These are phyloP conservation scores for Xerocomellus amylosporus DNA, from an alignment of 768 basidiomycete species.

Conservation along the genomic window DNA sequence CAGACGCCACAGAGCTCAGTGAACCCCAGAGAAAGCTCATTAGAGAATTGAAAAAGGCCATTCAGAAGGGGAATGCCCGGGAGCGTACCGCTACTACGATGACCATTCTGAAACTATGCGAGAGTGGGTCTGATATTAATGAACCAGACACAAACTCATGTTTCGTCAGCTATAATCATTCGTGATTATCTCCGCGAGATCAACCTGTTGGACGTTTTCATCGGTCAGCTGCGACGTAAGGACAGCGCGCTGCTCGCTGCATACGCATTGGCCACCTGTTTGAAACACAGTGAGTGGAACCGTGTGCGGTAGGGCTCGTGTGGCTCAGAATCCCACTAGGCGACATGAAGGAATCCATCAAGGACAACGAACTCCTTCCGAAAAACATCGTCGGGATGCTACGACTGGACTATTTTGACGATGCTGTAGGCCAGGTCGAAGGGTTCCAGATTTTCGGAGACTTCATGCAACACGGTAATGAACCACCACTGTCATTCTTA, in stretches of 20 bases:
- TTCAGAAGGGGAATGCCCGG: neutral
- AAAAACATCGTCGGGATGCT: conserved; percentile 24
- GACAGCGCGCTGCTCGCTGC: conserved; percentile 19
- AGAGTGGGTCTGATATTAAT: conserved; percentile 8
- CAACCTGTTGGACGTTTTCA: conserved; percentile 6
- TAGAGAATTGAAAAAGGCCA: conserved; percentile 2
- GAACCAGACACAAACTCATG: neutral
- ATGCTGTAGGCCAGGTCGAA: conserved; percentile 22
- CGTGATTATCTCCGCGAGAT: conserved; percentile 9
- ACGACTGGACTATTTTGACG: conserved; percentile 24
- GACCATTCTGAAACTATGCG: conserved; percentile 20
- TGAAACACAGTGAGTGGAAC: conserved; percentile 15
- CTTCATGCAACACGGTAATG: conserved; percentile 21
- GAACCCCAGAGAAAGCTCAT: conserved; percentile 11
- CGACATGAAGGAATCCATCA: conserved; percentile 14
- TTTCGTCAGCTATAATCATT: conserved; percentile 5
- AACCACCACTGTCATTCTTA: neutral
- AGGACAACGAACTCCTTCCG: conserved; percentile 6
- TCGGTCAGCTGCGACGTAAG: conserved; percentile 16
- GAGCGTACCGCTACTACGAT: conserved; percentile 26
- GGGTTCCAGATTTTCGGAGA: conserved; percentile 26
- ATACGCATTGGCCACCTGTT: conserved; percentile 18
- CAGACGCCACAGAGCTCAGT: conserved; percentile 6
- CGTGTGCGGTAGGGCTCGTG: neutral
- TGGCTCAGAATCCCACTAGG: conserved; percentile 1